Evolutionary conservation across 768 basidiomycete species (phyloP), one percentile per base, ranked within the genome.

Genomic region (Auricularia sp.): DNA sequence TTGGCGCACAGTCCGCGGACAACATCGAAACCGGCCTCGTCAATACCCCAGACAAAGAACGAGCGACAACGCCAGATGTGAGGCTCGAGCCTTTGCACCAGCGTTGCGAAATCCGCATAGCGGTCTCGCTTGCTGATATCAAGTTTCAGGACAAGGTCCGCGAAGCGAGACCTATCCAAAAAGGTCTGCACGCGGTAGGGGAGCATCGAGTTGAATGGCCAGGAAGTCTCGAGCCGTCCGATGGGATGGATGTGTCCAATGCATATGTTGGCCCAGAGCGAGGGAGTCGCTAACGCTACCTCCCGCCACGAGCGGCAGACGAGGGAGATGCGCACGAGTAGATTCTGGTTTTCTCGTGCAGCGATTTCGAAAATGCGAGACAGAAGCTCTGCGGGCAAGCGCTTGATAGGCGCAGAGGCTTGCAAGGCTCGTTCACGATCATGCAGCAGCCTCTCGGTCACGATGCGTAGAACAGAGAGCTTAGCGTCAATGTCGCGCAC

Each of bases 261-360:
- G 10, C 10, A 18, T 7, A 60, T 60, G 18, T 60, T 39, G 59
- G 59, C 8, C n/a, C 18, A 60, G 12, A 60, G 36, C 7, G 59
- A 35, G 16, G 59, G 59, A 14, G 59, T 60, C 21, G 33, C 14
- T 6, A 60, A 23, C 18, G 59, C 29, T n/a, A 60, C 59, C 29
- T 64, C 63, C 33, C 63, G 51, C 63, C 63, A 64, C 34, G 16
- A 21, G 47, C 53, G 63, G 36, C 63, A 64, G 4, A 64, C 63
- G 18, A 51, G 63, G 3, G 63, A 64, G 1, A 56, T 47, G 47
- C 47, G 47, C 14, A 10, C 5, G 47, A 18, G 47, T 8, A 51
- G 14, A 18, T 51, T 51, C 47, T 51, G 47, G 47, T 51, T 10
- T 18, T 18, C 21, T 21, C 21, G 47, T 1, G 47, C 47, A 11